Evolutionary conservation across 2,329 filamentous ascomycete species (phyloP).

Genomic region (Lanzia echinophila): DNA sequence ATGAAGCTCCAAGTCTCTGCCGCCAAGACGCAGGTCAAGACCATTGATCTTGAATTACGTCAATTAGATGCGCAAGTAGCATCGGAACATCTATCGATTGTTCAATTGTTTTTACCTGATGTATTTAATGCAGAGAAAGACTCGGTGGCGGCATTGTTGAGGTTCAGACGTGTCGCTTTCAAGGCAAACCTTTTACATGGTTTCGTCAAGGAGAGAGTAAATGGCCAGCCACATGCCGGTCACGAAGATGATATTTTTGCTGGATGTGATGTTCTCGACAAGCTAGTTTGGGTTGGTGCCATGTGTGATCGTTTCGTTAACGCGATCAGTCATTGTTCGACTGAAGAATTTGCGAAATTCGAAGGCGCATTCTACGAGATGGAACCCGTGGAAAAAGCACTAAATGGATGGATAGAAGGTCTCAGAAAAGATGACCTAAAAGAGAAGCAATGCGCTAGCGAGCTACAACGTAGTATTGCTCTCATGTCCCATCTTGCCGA

Average conservation of each 20-base stretch:
- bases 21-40: constrained; percentile 86
- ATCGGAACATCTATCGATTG: constrained; percentile 77
- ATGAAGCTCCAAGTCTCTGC: constrained; percentile 87
- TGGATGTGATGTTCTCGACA: constrained; percentile 75
- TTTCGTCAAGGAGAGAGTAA: constrained; percentile 73
- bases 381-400: constrained; percentile 80
- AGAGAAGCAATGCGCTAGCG: constrained; percentile 72
- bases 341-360: constrained; percentile 71
- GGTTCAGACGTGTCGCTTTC: constrained; percentile 82
- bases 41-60: constrained; percentile 83
- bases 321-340: constrained; percentile 70
- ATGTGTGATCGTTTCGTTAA: constrained; percentile 82
- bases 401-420: constrained; percentile 84
- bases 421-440: constrained; percentile 79
- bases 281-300: constrained; percentile 73
- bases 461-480: constrained; percentile 77
- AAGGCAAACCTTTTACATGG: constrained; percentile 74
- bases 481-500: constrained; percentile 82
- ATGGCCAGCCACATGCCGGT: constrained; percentile 57
- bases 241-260: constrained; percentile 74
- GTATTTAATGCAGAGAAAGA: constrained; percentile 73
- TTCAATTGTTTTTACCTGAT: constrained; percentile 84
- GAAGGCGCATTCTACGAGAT: constrained; percentile 79
- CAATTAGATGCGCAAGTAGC: constrained; percentile 86
- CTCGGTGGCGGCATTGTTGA: constrained; percentile 79